Percentiles rank a stretch among this genome's conserved stretches.
These are phyloP conservation scores for Aspergillus quadricinctus DNA, from an alignment of 2,329 filamentous ascomycete genomes.

Conservation along the genomic window DNA sequence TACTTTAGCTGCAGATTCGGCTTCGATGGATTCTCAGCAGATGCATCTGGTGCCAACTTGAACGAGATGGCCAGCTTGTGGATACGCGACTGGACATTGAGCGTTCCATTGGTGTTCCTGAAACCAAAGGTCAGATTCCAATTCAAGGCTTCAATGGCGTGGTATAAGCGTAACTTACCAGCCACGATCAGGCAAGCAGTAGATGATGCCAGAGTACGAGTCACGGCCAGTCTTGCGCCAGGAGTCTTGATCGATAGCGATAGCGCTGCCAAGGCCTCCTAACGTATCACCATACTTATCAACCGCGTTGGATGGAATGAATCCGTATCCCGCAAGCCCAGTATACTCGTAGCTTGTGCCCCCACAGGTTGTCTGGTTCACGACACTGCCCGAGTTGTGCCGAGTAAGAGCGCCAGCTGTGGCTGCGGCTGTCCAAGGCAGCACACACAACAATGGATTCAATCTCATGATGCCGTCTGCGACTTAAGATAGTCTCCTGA, in stretches of 20 bases:
- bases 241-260: constrained; percentile 56
- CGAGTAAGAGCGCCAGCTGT: constrained; percentile 5
- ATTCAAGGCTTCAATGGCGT: background rate
- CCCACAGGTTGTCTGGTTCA: constrained; percentile 54
- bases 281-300: constrained; percentile 69
- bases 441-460: constrained; percentile 6
- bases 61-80: constrained; percentile 64
- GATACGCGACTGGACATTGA: constrained; percentile 64
- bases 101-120: constrained; percentile 65
- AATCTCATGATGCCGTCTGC: constrained; percentile 18
- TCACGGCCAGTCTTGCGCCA: constrained; percentile 54
- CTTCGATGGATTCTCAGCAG: constrained; percentile 48
- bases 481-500: background rate
- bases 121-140: background rate
- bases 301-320: constrained; percentile 51
- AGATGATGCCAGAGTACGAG: constrained; percentile 59
- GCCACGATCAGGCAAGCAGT: constrained; percentile 62
- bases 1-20: constrained; percentile 63
- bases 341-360: constrained; percentile 62
- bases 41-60: constrained; percentile 50
- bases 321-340: constrained; percentile 63
- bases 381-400: constrained; percentile 14
- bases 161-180: constrained; percentile 43
- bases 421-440: constrained; percentile 16
- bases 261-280: constrained; percentile 61